A percentile compares a stretch with the other conserved stretches of the same genome.
These are phyloP conservation scores for Russula griseocarnosa DNA, from an alignment of 768 basidiomycete species.

Conservation along the genomic window DNA sequence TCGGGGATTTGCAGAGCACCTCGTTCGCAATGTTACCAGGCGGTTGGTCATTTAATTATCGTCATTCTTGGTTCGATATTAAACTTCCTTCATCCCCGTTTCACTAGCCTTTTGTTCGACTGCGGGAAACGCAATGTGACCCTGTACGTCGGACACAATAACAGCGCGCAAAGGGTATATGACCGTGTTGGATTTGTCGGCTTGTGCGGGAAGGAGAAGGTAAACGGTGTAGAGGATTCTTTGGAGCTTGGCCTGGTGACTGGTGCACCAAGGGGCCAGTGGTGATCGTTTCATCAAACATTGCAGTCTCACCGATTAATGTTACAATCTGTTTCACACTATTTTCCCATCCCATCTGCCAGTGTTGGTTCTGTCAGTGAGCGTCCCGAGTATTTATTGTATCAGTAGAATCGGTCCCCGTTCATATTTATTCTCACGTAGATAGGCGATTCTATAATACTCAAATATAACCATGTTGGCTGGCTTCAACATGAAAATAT, in stretches of 20 bases:
- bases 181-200: constrained; percentile 52
- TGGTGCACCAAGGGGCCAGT: constrained; percentile 48
- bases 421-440: constrained; percentile 7
- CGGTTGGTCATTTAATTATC: constrained; percentile 35
- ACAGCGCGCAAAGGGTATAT: constrained; percentile 50
- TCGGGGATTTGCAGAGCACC: constrained; percentile 47
- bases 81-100: constrained; percentile 19
- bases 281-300: constrained; percentile 36
- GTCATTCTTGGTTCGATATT: constrained; percentile 23
- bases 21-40: constrained; percentile 47
- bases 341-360: constrained; percentile 4
- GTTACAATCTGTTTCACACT: neutral
- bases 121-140: constrained; percentile 48
- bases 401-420: constrained; percentile 18
- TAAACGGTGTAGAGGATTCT: constrained; percentile 45
- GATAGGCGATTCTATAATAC: neutral
- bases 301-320: neutral
- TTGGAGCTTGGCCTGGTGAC: constrained; percentile 51
- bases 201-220: constrained; percentile 39
- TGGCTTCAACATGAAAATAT: neutral
- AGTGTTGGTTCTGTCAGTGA: constrained; percentile 1
- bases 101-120: constrained; percentile 41
- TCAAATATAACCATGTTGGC: neutral
- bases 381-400: constrained; percentile 2
- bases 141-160: constrained; percentile 52